These are phyloP conservation scores for Antitrichia curtipendula DNA, from an alignment of 225 moss, liverwort and hornwort species.

Conservation along the genomic window DNA sequence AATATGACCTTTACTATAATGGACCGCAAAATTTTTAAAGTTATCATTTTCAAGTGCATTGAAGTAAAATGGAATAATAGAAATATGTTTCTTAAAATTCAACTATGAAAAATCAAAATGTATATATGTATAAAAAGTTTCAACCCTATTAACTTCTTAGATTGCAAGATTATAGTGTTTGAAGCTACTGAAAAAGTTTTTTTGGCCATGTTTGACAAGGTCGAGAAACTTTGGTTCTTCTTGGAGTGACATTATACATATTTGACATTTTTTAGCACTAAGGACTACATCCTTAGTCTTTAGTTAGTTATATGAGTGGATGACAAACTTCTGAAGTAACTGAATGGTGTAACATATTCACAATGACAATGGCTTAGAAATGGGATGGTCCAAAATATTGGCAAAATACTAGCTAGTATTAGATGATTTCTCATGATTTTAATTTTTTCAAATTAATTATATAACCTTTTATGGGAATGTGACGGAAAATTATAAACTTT, in stretches of 20 bases:
- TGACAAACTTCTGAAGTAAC: neutral
- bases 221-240: no score
- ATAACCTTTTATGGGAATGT: neutral
- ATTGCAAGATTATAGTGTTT: neutral
- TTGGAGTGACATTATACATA: neutral
- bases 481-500: neutral
- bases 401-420: neutral
- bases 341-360: neutral
- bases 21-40: neutral
- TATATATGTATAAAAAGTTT: neutral
- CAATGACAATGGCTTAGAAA: neutral
- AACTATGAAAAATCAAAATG: neutral
- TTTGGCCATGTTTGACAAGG: rapidly evolving
- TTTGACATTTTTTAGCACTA: neutral
- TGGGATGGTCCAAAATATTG: rapidly evolving
- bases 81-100: neutral
- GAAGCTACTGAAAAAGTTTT: no score
- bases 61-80: neutral
- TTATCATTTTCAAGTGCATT: neutral
- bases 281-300: neutral
- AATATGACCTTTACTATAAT: neutral
- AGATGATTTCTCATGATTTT: neutral
- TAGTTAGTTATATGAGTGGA: neutral
- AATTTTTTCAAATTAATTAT: no score
- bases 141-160: neutral